Base-by-base conservation (phyloP, 441 rosid species). In the Theobroma grandiflorum region DNA sequence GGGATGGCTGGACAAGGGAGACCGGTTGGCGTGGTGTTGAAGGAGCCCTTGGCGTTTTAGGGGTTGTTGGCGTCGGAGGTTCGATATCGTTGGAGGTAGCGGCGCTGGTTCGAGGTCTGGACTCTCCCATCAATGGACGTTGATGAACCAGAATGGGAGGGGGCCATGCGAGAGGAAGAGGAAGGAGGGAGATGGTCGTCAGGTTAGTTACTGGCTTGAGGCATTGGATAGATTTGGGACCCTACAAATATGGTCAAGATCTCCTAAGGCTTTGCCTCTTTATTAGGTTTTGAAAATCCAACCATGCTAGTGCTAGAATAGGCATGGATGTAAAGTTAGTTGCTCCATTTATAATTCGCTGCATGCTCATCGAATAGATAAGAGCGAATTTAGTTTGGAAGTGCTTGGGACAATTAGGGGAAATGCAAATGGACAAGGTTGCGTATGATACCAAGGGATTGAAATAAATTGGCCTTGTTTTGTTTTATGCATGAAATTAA, bases 1-100 rank as follows among this genome's bases (percentile, higher is more conserved):
- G 88, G 82, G 95, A 81, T 8, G 99, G 99, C 66, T 93, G 93
- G 71, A 95, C 79, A 9, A 93, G 93, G 47, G 94, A 87, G 22
- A 82, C 26, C 0, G 82, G 9, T 33, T 37, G 84, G 33, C 81
- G 84, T 2, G 89, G 87, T 0, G 78, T 87, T 0, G 85, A 84
- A 0, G 81, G 74, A 0, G 79, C 76, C 0, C 79, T 62, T 4
- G 86, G 84, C 3, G 84, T 70, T 2, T 86, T 45, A 31, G 69
- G 83, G 69, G 78, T 88, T 9, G 1, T 57, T 70, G 49, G 77
- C 3, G 78, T 71, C 2, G 53, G 81, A 47, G 82, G 26, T 59
- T 40, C 64, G 78, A 76, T 81, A 72, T 82, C 86, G 14, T 77
- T 63, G 72, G 90, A 84, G 50, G 84, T 55, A 7, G 50, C 79